These are phyloP conservation scores for Linnemannia hyalina DNA, from an alignment of 192 early-diverging fungal species.

Conservation along the genomic window DNA sequence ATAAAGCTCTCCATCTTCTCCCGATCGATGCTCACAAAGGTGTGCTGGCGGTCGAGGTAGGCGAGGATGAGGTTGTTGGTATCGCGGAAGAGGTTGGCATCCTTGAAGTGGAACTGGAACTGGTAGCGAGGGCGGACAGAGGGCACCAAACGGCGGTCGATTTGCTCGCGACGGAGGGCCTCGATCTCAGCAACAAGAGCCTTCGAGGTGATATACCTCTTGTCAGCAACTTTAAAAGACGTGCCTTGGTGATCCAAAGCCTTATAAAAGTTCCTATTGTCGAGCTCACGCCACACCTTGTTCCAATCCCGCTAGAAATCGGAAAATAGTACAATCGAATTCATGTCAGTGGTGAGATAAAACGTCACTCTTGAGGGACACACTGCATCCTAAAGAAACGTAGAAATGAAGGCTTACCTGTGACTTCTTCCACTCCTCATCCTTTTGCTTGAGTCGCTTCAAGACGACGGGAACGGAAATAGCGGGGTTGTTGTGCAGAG, in stretches of 20 bases:
- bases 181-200: slow-evolving; percentile 90
- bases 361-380: no score
- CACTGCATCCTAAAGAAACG: neutral
- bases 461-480: slow-evolving; percentile 94
- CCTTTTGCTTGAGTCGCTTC: slow-evolving; percentile 96
- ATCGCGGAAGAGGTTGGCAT: slow-evolving; percentile 82
- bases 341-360: neutral
- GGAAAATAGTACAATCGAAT: neutral
- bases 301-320: slow-evolving; percentile 87
- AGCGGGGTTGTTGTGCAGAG: slow-evolving; percentile 91
- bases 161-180: slow-evolving; percentile 83
- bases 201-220: slow-evolving; percentile 84
- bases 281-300: slow-evolving; percentile 97
- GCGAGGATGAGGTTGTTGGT: slow-evolving; percentile 80
- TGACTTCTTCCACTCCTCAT: slow-evolving; percentile 96
- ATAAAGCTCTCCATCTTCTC: slow-evolving; percentile 84
- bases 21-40: slow-evolving; percentile 69
- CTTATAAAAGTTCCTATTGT: slow-evolving; percentile 94
- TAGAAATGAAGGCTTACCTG: slow-evolving; percentile 62
- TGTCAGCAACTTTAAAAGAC: slow-evolving; percentile 89
- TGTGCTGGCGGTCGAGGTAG: slow-evolving; percentile 75
- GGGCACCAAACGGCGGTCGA: slow-evolving; percentile 63
- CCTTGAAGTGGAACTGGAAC: slow-evolving; percentile 84
- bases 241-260: slow-evolving; percentile 96
- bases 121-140: slow-evolving; percentile 71